Percentiles rank a stretch among this genome's conserved stretches.
phyloP scores from a whole-genome alignment of 2,329 filamentous ascomycete species.

The Chrysoporthe puriensis region DNA sequence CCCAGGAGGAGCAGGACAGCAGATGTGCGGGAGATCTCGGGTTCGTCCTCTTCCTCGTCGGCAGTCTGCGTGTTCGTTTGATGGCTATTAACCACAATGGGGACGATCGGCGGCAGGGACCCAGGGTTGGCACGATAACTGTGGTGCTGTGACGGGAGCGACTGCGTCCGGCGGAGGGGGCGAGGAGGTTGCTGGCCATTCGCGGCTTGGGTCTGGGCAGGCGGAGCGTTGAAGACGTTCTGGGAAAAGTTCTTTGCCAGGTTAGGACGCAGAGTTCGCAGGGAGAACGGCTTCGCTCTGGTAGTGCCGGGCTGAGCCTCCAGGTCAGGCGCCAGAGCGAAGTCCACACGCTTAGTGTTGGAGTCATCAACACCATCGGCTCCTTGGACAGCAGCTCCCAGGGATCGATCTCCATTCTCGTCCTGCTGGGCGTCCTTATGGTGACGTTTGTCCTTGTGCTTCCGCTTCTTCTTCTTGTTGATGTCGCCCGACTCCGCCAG shows the following conservation, averaged over 20 bases:
- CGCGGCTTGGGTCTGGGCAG: conserved; percentile 30
- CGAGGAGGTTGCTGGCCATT: conserved; percentile 32
- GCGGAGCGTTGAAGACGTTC: conserved; percentile 54
- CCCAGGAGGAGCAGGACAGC: conserved; percentile 65
- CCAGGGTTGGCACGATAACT: conserved; percentile 31
- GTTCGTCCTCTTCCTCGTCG: conserved; percentile 38
- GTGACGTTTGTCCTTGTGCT: conserved; percentile 22
- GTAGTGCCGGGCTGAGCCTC: conserved; percentile 39
- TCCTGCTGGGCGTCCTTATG: conserved; percentile 39
- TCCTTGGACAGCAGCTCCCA: conserved; percentile 3
- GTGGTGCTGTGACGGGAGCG: conserved; percentile 47
- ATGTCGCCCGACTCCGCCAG: conserved; percentile 30
- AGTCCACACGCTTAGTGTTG: conserved; percentile 48
- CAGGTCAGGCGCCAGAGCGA: conserved; percentile 41
- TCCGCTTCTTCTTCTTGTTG: conserved; percentile 22
- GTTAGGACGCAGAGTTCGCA: conserved; percentile 51
- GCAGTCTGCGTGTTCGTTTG: conserved; percentile 25
- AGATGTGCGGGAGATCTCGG: conserved; percentile 49
- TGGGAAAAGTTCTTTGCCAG: conserved; percentile 60
- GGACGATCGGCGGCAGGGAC: conserved; percentile 37
- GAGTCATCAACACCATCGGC: conserved; percentile 23
- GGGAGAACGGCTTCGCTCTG: conserved; percentile 37
- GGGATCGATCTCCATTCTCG: conserved; percentile 19
- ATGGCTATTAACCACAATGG: conserved; percentile 37
- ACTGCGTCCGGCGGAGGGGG: conserved; percentile 57